Conservation (phyloP, 2,329 filamentous ascomycete species). For the Pseudopyricularia cyperi region DNA sequence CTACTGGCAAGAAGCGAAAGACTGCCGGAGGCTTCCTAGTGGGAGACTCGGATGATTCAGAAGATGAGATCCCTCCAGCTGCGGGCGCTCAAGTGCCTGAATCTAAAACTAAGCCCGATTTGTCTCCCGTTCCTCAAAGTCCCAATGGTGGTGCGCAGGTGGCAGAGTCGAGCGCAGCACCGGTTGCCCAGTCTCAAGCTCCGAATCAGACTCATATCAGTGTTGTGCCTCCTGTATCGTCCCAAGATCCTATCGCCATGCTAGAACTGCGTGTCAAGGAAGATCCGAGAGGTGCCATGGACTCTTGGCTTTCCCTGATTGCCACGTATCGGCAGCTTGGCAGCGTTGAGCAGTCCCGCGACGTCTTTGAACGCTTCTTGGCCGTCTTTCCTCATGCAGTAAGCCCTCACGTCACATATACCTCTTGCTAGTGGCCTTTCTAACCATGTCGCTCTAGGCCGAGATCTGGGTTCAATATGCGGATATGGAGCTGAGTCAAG, state of each 20-base stretch:
- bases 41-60: conserved; percentile 42
- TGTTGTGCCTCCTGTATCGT: conserved; percentile 14
- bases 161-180: not conserved
- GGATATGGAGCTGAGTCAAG: conserved; percentile 77
- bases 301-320: conserved; percentile 83
- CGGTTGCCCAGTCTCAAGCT: not conserved
- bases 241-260: conserved; percentile 62
- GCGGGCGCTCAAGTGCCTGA: not conserved
- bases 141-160: conserved; percentile 13
- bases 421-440: not conserved
- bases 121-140: conserved; percentile 9
- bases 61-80: conserved; percentile 23
- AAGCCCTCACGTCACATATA: conserved; percentile 29
- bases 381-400: conserved; percentile 82
- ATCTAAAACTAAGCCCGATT: not conserved
- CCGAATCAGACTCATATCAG: conserved; percentile 1
- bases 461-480: conserved; percentile 85
- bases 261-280: conserved; percentile 86
- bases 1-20: conserved; percentile 39
- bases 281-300: conserved; percentile 83
- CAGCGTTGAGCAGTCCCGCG: conserved; percentile 69
- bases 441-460: conserved; percentile 40
- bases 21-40: conserved; percentile 47
- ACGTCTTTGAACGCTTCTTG: conserved; percentile 75
- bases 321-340: conserved; percentile 70